phyloP scores from a whole-genome alignment of 1,284 basidiomycete genomes.

The Sutorius eximius region DNA sequence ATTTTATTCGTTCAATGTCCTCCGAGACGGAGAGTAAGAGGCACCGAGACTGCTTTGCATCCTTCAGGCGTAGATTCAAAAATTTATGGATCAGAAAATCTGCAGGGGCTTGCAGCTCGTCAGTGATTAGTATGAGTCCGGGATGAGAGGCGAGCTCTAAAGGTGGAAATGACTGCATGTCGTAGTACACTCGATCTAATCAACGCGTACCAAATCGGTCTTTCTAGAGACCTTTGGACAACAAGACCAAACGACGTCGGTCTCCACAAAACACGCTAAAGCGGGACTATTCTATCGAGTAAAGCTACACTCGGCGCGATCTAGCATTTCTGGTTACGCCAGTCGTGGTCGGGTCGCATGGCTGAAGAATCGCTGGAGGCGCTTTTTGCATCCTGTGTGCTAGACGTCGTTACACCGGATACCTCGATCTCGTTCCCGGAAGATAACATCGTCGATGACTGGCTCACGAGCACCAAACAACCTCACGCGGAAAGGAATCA shows the following conservation, averaged over 20 bases:
- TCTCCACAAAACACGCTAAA: not conserved
- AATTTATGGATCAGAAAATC: constrained; percentile 63
- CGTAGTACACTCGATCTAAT: constrained; percentile 4
- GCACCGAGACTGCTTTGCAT: constrained; percentile 36
- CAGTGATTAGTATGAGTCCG: constrained; percentile 57
- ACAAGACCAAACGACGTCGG: constrained; percentile 19
- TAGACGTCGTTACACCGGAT: constrained; percentile 68
- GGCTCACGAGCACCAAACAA: constrained; percentile 50
- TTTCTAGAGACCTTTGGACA: constrained; percentile 14
- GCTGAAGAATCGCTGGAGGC: constrained; percentile 50
- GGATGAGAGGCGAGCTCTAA: constrained; percentile 24
- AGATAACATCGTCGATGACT: constrained; percentile 45
- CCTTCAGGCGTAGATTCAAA: constrained; percentile 53
- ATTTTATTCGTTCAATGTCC: constrained; percentile 57
- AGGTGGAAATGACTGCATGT: constrained; percentile 35
- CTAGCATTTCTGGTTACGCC: not conserved
- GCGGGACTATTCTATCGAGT: not conserved
- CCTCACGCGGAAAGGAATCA: constrained; percentile 49
- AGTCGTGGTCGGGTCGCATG: constrained; percentile 14
- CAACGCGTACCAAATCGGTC: constrained; percentile 15
- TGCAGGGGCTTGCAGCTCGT: constrained; percentile 63
- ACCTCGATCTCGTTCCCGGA: constrained; percentile 61
- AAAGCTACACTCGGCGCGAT: not conserved
- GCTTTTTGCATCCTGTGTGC: constrained; percentile 59
- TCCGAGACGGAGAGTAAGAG: constrained; percentile 61